phyloP scores from a whole-genome alignment of 2,329 filamentous ascomycete genomes.

The Leptographium wingfieldii region DNA sequence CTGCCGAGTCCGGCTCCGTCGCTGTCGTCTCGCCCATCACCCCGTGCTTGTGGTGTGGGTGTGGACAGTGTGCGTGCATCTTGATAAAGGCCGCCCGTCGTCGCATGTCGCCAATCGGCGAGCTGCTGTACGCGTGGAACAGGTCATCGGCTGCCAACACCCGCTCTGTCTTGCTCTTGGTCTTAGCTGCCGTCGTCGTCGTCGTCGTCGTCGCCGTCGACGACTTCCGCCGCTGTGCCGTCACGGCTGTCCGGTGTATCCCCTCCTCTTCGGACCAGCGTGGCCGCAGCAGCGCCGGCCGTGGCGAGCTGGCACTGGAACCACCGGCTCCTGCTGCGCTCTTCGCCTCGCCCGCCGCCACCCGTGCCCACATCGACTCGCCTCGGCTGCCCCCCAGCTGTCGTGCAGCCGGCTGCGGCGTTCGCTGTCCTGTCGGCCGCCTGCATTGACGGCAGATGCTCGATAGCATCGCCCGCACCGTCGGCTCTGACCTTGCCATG shows the following conservation, averaged over 20 bases:
- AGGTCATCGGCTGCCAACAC: constrained; percentile 63
- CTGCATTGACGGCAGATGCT: constrained; percentile 15
- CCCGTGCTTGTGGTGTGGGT: constrained; percentile 75
- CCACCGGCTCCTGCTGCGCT: background rate
- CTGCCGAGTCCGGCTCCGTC: background rate
- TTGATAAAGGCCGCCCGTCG: constrained; percentile 81
- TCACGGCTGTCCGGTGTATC: background rate
- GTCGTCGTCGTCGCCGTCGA: background rate
- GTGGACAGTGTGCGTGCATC: constrained; percentile 86
- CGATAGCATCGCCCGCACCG: constrained; percentile 14
- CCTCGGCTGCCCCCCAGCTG: background rate
- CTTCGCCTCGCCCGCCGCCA: background rate
- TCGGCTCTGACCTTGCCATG: constrained; percentile 7
- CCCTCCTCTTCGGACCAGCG: background rate
- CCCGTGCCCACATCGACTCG: background rate
- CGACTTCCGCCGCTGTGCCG: background rate
- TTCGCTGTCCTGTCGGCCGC: background rate
- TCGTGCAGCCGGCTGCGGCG: background rate
- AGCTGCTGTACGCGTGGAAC: constrained; percentile 84
- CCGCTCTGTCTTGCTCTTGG: background rate
- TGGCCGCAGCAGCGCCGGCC: background rate
- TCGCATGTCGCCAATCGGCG: constrained; percentile 79
- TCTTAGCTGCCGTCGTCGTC: constrained; percentile 6
- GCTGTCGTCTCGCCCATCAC: background rate
- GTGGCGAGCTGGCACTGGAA: background rate